Conservation (phyloP, 176 grass and related monocot species). For the Dendrocalamus sinicus region DNA sequence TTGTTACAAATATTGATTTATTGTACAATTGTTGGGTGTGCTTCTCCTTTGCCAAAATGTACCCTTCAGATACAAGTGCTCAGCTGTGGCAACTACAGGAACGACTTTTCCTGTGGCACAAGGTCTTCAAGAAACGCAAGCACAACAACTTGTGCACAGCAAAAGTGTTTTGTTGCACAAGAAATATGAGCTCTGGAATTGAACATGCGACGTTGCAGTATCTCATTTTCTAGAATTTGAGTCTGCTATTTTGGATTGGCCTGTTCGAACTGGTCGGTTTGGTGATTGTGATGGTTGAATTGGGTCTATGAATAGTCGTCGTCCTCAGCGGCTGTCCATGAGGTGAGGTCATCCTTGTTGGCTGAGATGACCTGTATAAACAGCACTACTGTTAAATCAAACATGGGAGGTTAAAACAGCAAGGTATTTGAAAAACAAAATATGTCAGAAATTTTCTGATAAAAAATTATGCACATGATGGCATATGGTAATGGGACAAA, state of each 20-base stretch:
- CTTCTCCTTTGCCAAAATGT: background rate
- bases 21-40: slow-evolving; percentile 25
- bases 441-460: background rate
- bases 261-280: slow-evolving; percentile 35
- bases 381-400: background rate
- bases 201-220: background rate
- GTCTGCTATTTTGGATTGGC: slow-evolving; percentile 41
- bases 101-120: background rate
- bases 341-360: slow-evolving; percentile 23
- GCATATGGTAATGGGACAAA: slow-evolving; percentile 24
- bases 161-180: background rate
- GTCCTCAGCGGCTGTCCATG: slow-evolving; percentile 41
- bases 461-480: background rate
- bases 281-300: slow-evolving; percentile 53
- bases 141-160: slow-evolving; percentile 21
- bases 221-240: slow-evolving; percentile 46
- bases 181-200: background rate
- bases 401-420: background rate
- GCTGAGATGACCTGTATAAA: slow-evolving; percentile 41
- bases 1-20: slow-evolving; percentile 40
- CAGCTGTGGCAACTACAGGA: background rate
- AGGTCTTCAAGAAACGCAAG: background rate
- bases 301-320: slow-evolving; percentile 50
- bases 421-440: background rate
- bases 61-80: slow-evolving; percentile 6